These are phyloP conservation scores for Yamadazyma takamatsuzukensis DNA, from an alignment of 805 yeast genomes.

Conservation along the genomic window DNA sequence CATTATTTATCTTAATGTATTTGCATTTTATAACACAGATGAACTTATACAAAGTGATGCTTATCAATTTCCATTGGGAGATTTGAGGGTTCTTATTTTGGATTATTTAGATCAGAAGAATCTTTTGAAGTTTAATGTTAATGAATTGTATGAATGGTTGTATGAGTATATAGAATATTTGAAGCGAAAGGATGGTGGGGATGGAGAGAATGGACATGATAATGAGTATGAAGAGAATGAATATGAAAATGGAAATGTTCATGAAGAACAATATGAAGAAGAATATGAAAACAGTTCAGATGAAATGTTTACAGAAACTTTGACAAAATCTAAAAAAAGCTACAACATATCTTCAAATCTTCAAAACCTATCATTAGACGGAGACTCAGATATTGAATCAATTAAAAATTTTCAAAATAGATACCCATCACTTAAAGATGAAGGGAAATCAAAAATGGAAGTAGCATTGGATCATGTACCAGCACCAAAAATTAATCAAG, in stretches of 20 bases:
- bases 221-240: not conserved
- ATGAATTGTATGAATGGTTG: constrained; percentile 35
- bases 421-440: constrained; percentile 2
- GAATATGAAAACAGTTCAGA: constrained; percentile 3
- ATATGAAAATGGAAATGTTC: not conserved
- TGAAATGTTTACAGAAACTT: constrained; percentile 3
- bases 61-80: constrained; percentile 17
- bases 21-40: constrained; percentile 35
- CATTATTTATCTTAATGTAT: constrained; percentile 38
- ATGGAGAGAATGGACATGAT: not conserved
- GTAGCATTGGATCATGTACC: too few relatives aligned
- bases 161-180: constrained; percentile 36
- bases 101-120: constrained; percentile 27
- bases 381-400: too few relatives aligned
- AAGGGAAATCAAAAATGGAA: not conserved
- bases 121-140: constrained; percentile 31
- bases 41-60: constrained; percentile 18
- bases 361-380: constrained; percentile 3
- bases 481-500: too few relatives aligned
- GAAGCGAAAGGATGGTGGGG: constrained; percentile 21
- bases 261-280: constrained; percentile 1
- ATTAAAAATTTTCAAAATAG: constrained; percentile 4
- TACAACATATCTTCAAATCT: constrained; percentile 4
- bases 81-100: constrained; percentile 21
- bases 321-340: constrained; percentile 6